Percentiles rank a stretch among this genome's conserved stretches.
Conservation (phyloP, 345 rosid genomes). For the Tarenaya hassleriana region DNA sequence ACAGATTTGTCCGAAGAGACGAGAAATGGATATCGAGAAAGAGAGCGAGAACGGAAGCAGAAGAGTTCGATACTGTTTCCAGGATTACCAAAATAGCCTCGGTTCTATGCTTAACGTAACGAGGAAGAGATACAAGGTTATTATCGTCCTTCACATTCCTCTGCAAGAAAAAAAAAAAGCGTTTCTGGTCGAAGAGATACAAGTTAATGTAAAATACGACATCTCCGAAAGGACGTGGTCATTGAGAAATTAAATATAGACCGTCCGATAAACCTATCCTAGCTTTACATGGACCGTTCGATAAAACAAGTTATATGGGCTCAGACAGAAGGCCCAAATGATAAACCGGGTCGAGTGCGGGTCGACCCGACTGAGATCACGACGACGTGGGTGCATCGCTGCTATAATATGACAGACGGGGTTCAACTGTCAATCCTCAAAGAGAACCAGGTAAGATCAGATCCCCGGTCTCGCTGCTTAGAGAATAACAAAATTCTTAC, state of each 20-base stretch:
- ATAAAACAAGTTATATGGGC: neutral
- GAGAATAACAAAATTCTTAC: neutral
- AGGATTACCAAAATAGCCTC: slow-evolving; percentile 15
- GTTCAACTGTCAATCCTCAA: slow-evolving; percentile 21
- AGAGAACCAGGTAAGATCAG: slow-evolving; percentile 1
- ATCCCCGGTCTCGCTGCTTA: neutral
- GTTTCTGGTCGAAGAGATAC: slow-evolving; percentile 20
- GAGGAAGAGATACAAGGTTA: neutral
- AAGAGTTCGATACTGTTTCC: neutral
- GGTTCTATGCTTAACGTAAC: neutral
- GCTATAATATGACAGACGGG: slow-evolving; percentile 4
- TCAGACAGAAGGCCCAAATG: neutral
- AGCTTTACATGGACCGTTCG: slow-evolving; percentile 5
- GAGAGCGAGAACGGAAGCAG: slow-evolving; percentile 8
- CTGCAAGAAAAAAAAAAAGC: neutral
- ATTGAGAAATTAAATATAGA: too few species aligned
- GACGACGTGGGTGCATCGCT: slow-evolving; percentile 26
- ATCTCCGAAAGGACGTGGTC: too few species aligned
- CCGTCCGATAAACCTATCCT: too few species aligned
- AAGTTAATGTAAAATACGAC: neutral
- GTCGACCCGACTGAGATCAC: slow-evolving; percentile 21
- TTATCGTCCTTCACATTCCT: slow-evolving; percentile 9
- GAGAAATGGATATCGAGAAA: neutral
- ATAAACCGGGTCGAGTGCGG: slow-evolving; percentile 6
- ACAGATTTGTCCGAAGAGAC: slow-evolving; percentile 15